Percentiles rank a stretch among this genome's conserved stretches.
Evolutionary conservation across 148 eudicot species (phyloP).

Genomic region (Persicaria maculosa): DNA sequence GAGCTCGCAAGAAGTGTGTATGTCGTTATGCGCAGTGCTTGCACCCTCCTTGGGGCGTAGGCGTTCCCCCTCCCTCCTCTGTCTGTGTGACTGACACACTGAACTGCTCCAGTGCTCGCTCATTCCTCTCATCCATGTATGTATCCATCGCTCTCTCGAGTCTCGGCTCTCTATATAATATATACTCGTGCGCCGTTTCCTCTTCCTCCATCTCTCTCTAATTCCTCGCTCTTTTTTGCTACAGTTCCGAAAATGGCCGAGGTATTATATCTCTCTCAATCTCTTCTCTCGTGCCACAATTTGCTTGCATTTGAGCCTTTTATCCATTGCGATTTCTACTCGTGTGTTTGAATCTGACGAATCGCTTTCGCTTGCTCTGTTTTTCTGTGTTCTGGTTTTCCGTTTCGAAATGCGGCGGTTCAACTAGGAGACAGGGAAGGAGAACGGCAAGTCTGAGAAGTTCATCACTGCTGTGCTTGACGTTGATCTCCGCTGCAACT

Average conservation of each 20-base stretch:
- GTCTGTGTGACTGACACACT: too few species aligned
- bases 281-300: background rate
- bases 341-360: background rate
- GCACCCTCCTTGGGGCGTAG: too few species aligned
- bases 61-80: too few species aligned
- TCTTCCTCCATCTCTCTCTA: background rate
- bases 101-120: background rate
- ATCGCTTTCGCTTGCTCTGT: slow-evolving; percentile 7
- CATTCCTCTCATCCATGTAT: background rate
- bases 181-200: background rate
- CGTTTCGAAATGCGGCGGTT: background rate
- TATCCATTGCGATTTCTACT: background rate
- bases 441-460: background rate
- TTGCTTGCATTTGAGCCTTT: background rate
- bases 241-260: slow-evolving; percentile 1
- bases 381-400: background rate
- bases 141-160: background rate
- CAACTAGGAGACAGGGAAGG: background rate
- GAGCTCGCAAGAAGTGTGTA: background rate
- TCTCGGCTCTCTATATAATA: too few species aligned
- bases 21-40: background rate
- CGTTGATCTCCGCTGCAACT: slow-evolving; percentile 7
- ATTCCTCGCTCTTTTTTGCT: background rate
- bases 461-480: background rate
- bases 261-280: background rate